Evolutionary conservation across 345 rosid genomes (phyloP), one percentile per base, ranked within the genome.

Genomic region (Linum usitatissimum): DNA sequence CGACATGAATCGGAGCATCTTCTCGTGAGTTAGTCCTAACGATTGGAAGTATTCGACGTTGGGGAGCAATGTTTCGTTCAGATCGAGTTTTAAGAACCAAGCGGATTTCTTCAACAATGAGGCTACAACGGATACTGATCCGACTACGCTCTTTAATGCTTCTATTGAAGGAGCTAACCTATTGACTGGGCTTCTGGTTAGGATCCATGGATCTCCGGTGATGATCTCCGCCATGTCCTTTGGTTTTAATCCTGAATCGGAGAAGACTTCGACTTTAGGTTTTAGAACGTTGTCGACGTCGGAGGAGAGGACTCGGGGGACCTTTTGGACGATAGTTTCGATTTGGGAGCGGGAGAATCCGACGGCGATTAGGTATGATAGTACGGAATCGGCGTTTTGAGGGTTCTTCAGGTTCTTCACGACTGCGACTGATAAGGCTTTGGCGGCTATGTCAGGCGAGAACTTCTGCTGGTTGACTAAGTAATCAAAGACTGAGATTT

Each of bases 61-160:
- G 17, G 81, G 77, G 31, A 71, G 18, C 71, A 77, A 21, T 5
- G 75, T 65, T 64, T 63, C 74, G 34, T 74, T 61, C 71, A 72
- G 67, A 74, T 77, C 63, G 31, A 0, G 28, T 13, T 45, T 61
- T 51, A 77, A 42, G 63, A 71, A 70, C 69, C 75, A 66, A 21
- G 63, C 53, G 20, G 40, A 39, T 18, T 3, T 38, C 64, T 63
- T 74, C 57, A 76, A 40, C 9, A 59, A 17, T 30, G 53, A 64
- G 60, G 12, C 14, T 58, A 73, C 74, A 30, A 0, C 23, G 2
- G 40, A 68, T 60, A 34, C 61, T 0, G 76, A 70, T 48, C 74
- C 74, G 23, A 76, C 8, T 63, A 79, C 61, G 48, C 34, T 45
- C 54, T 61, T 70, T 45, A 76, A 59, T 45, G 15, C 21, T 14